These are phyloP conservation scores for Yarrowia sp. DNA, from an alignment of 805 yeast genomes.

Conservation along the genomic window DNA sequence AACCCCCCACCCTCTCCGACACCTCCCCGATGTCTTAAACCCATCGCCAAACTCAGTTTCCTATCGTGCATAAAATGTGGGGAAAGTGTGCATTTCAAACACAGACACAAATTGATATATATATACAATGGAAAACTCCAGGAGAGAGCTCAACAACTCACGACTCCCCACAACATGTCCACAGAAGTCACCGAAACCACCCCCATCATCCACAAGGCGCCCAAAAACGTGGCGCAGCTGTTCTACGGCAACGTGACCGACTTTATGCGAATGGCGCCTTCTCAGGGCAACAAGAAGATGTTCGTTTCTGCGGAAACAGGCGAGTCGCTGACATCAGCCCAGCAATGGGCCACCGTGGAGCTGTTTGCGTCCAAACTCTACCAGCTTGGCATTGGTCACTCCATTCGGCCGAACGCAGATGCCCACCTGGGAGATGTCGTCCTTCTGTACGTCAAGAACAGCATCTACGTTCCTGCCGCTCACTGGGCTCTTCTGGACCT, in stretches of 20 bases:
- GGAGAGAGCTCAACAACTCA: not conserved
- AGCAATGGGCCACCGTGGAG: conserved; percentile 20
- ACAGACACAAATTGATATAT: not conserved
- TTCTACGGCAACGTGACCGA: conserved; percentile 24
- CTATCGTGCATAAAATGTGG: conserved; percentile 36
- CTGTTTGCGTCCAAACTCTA: conserved; percentile 22
- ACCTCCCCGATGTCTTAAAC: not conserved
- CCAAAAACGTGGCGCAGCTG: conserved; percentile 39
- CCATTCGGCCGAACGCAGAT: conserved; percentile 43
- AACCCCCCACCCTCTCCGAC: no score
- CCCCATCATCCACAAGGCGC: conserved; percentile 37
- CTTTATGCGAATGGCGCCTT: conserved; percentile 29
- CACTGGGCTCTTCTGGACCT: conserved; percentile 47
- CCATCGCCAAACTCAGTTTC: not conserved
- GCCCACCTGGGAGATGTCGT: conserved; percentile 48
- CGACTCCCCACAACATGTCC: no score
- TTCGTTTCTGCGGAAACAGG: conserved; percentile 21
- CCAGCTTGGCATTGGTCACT: conserved; percentile 41
- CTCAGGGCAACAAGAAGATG: conserved; percentile 27
- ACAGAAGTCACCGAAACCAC: not conserved
- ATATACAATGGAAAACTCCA: not conserved
- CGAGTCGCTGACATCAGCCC: not conserved
- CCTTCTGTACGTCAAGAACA: conserved; percentile 47
- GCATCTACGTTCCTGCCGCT: conserved; percentile 46
- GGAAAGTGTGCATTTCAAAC: not conserved